phyloP scores from a whole-genome alignment of 225 moss, liverwort and hornwort genomes.

The Pseudoscleropodium purum region DNA sequence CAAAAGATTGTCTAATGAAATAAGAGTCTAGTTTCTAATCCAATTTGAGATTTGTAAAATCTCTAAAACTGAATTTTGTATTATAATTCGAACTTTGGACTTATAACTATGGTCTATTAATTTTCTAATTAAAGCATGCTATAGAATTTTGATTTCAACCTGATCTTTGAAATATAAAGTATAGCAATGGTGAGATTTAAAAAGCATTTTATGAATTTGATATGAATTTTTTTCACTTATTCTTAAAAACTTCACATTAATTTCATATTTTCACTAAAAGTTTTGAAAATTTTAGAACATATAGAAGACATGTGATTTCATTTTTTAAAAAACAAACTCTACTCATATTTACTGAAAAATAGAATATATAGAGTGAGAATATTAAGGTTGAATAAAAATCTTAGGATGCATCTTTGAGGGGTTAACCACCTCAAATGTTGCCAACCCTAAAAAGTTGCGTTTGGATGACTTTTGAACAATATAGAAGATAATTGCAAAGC shows the following conservation, averaged over 20 bases:
- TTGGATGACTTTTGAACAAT: not conserved
- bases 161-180: not conserved
- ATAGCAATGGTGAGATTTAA: not conserved
- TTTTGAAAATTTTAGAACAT: not conserved
- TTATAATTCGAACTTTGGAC: not conserved
- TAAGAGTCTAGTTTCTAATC: not conserved
- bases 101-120: too few species aligned
- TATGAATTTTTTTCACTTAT: not conserved
- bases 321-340: not conserved
- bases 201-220: not conserved
- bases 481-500: not conserved
- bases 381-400: not conserved
- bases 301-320: not conserved
- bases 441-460: not conserved
- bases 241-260: not conserved
- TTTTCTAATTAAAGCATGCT: not conserved
- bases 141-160: not conserved
- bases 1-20: not conserved
- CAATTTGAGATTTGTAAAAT: not conserved
- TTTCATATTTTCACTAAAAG: not conserved
- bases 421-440: accelerated
- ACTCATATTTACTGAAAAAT: not conserved
- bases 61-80: not conserved
- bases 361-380: not conserved
- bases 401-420: accelerated